Percentiles rank a stretch among this genome's conserved stretches.
phyloP scores from a whole-genome alignment of 306 rosid genomes.

The Vigna nakashimae region DNA sequence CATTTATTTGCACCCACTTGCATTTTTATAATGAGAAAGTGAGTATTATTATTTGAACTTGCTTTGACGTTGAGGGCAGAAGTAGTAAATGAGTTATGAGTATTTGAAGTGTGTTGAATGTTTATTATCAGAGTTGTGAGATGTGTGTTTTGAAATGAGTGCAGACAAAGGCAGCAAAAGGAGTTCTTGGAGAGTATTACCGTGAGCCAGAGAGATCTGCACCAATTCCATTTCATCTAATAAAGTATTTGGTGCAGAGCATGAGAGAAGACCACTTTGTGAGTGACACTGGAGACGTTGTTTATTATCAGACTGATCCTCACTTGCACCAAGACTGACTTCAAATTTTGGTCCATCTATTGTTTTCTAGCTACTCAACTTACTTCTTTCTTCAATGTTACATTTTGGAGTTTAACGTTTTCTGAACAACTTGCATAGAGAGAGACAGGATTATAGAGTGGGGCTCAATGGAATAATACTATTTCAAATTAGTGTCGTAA shows the following conservation, averaged over 20 bases:
- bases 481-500: constrained; percentile 16
- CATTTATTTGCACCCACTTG: background rate
- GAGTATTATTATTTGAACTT: background rate
- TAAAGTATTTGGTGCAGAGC: constrained; percentile 67
- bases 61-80: too few species aligned
- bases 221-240: constrained; percentile 72
- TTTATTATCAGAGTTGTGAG: too few species aligned
- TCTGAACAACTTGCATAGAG: background rate
- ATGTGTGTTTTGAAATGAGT: too few species aligned
- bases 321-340: constrained; percentile 41
- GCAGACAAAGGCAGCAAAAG: constrained; percentile 84
- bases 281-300: constrained; percentile 74
- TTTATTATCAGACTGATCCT: constrained; percentile 74
- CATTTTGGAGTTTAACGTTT: constrained; percentile 15
- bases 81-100: too few species aligned
- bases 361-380: background rate
- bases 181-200: constrained; percentile 80
- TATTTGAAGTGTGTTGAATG: too few species aligned
- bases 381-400: background rate
- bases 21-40: background rate
- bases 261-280: constrained; percentile 80
- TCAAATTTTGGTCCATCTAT: constrained; percentile 15
- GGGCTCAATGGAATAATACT: background rate
- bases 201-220: constrained; percentile 90
- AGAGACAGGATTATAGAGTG: constrained; percentile 19